Evolutionary conservation across 2,329 filamentous ascomycete genomes (phyloP).

Genomic region (Fusarium lyarnte): DNA sequence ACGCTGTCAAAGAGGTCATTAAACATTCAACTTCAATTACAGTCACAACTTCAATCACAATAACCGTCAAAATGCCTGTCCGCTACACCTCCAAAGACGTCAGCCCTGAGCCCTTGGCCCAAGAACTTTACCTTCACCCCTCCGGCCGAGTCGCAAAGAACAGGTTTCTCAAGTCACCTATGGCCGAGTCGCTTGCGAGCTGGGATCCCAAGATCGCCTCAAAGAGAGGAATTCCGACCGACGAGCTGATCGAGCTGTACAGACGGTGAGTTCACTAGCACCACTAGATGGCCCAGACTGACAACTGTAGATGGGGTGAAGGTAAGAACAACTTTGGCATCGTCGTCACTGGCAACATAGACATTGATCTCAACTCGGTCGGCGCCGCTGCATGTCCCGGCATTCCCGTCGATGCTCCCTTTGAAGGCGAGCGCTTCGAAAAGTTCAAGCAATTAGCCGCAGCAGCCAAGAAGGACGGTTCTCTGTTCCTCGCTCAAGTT

Average conservation of each 20-base stretch:
- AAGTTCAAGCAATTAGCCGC: conserved; percentile 66
- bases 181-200: conserved; percentile 71
- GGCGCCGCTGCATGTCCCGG: conserved; percentile 66
- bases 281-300: not conserved
- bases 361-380: conserved; percentile 69
- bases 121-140: conserved; percentile 57
- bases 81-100: conserved; percentile 34
- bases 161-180: conserved; percentile 72
- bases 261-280: conserved; percentile 57
- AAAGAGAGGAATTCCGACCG: conserved; percentile 56
- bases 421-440: conserved; percentile 68
- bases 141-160: conserved; percentile 65
- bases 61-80: conserved; percentile 14
- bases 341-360: conserved; percentile 71
- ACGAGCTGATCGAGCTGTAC: conserved; percentile 64
- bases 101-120: conserved; percentile 46
- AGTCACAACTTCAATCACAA: not conserved
- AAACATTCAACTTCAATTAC: not conserved
- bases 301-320: conserved; percentile 42
- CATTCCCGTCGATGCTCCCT: conserved; percentile 62
- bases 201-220: conserved; percentile 65
- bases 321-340: conserved; percentile 66
- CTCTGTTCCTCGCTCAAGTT: conserved; percentile 69
- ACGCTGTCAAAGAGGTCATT: not conserved
- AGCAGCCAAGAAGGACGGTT: conserved; percentile 66